These are phyloP conservation scores for Crotalaria pallida DNA, from an alignment of 306 rosid genomes.

Conservation along the genomic window DNA sequence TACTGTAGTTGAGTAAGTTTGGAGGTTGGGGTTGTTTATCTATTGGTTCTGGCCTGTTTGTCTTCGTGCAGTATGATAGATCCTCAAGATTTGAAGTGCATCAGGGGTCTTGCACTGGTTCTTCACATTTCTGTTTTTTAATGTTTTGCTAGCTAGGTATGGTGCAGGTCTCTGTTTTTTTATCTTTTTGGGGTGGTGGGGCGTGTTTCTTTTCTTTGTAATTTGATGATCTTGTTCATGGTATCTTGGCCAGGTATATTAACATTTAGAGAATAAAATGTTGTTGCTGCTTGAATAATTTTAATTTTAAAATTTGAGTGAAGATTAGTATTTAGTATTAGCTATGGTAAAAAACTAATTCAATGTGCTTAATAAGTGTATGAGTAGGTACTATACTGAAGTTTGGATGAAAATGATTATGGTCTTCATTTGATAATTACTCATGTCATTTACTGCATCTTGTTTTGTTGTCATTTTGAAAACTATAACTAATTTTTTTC, in stretches of 20 bases:
- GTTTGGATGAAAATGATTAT: neutral
- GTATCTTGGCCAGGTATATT: slow-evolving; percentile 81
- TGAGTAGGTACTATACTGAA: neutral
- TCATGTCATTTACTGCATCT: neutral
- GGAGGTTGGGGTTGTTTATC: too few species aligned
- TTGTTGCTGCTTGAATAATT: neutral
- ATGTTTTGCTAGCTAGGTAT: too few species aligned
- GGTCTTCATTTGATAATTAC: neutral
- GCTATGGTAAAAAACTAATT: neutral
- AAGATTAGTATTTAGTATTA: neutral
- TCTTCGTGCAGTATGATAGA: too few species aligned
- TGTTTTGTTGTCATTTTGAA: neutral
- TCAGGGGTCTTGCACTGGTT: too few species aligned
- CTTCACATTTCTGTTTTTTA: too few species aligned
- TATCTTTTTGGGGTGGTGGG: too few species aligned
- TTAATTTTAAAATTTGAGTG: neutral
- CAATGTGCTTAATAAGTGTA: neutral
- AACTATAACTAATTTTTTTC: slow-evolving; percentile 28
- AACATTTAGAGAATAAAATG: neutral
- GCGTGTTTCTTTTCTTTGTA: too few species aligned
- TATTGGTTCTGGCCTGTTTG: too few species aligned
- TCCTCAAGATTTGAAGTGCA: too few species aligned
- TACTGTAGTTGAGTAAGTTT: too few species aligned
- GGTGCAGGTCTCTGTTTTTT: too few species aligned
- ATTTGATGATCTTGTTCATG: slow-evolving; percentile 97